phyloP scores from a whole-genome alignment of 2,329 filamentous ascomycete species.

The Pochonia chlamydosporia region DNA sequence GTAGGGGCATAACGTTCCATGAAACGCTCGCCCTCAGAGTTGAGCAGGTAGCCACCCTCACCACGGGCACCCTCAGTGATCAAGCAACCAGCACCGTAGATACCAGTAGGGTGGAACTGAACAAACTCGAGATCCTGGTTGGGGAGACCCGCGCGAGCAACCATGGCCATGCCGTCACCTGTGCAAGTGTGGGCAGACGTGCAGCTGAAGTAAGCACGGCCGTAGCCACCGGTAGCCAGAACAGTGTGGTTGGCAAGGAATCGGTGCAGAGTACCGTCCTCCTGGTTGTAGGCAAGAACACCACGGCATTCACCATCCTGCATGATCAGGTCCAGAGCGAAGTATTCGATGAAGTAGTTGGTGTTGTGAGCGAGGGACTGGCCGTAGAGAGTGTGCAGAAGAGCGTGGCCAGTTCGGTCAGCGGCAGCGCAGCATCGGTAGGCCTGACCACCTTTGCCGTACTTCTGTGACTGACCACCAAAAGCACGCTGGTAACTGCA shows the following conservation, averaged over 20 bases:
- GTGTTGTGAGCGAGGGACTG: slow-evolving; percentile 96
- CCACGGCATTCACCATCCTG: slow-evolving; percentile 94
- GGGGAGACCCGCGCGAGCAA: slow-evolving; percentile 91
- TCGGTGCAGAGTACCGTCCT: slow-evolving; percentile 94
- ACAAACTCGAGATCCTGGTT: slow-evolving; percentile 99
- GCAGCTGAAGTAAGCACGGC: slow-evolving; percentile 96
- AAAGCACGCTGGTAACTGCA: slow-evolving; percentile 91
- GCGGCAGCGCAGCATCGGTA: slow-evolving; percentile 96
- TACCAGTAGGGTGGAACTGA: slow-evolving; percentile 98
- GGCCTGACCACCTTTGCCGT: slow-evolving; percentile 92
- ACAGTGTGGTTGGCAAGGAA: slow-evolving; percentile 97
- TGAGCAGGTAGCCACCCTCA: slow-evolving; percentile 95
- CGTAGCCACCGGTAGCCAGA: slow-evolving; percentile 93
- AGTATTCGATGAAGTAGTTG: slow-evolving; percentile 99
- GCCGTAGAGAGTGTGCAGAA: slow-evolving; percentile 96
- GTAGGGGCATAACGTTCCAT: slow-evolving; percentile 99
- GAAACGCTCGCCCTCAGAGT: slow-evolving; percentile 97
- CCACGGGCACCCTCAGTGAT: slow-evolving; percentile 97
- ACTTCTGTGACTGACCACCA: slow-evolving; percentile 94
- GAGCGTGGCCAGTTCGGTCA: slow-evolving; percentile 93
- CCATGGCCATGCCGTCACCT: slow-evolving; percentile 99
- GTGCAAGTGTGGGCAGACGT: slow-evolving; percentile 98
- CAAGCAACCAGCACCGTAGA: slow-evolving; percentile 95
- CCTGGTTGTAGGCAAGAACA: slow-evolving; percentile 96
- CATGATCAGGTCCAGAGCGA: slow-evolving; percentile 95